phyloP scores from a whole-genome alignment of 768 basidiomycete species.

The Suillus paluster region DNA sequence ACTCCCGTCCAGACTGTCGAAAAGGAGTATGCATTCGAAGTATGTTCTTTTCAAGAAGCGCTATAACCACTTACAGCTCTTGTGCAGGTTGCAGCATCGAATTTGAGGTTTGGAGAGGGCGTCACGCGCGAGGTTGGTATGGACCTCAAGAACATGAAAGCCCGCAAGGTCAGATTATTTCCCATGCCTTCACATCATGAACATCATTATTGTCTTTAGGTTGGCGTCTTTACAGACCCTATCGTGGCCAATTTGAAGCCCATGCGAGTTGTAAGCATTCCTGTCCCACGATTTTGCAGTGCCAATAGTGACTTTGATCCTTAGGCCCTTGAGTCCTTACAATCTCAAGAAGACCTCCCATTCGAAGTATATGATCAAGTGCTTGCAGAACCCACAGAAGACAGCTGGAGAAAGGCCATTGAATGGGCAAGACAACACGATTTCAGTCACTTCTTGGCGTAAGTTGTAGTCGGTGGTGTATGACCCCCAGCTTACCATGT shows the following conservation, averaged over 20 bases:
- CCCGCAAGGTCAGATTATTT: slow-evolving; percentile 66
- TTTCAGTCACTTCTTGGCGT: slow-evolving; percentile 95
- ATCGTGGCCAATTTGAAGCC: slow-evolving; percentile 81
- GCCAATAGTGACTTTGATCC: slow-evolving; percentile 3
- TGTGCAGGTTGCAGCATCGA: slow-evolving; percentile 78
- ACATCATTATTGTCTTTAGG: slow-evolving; percentile 48
- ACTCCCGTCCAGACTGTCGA: slow-evolving; percentile 72
- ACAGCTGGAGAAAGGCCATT: slow-evolving; percentile 87
- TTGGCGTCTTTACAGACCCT: slow-evolving; percentile 93
- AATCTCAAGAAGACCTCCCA: slow-evolving; percentile 72
- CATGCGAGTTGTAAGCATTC: slow-evolving; percentile 71
- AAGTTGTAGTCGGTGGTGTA: slow-evolving; percentile 30
- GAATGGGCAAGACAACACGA: slow-evolving; percentile 84
- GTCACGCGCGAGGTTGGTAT: slow-evolving; percentile 91
- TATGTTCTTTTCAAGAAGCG: slow-evolving; percentile 25
- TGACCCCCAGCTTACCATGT: slow-evolving; percentile 1
- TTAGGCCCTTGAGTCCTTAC: slow-evolving; percentile 80
- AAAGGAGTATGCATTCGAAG: slow-evolving; percentile 95
- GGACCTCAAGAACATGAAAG: slow-evolving; percentile 94
- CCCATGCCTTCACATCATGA: slow-evolving; percentile 9
- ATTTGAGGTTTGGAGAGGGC: slow-evolving; percentile 88
- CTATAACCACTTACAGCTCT: not conserved
- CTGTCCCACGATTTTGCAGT: not conserved
- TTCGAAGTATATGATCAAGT: slow-evolving; percentile 85
- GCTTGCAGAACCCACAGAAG: slow-evolving; percentile 90